These are phyloP conservation scores for Kernera saxatilis DNA, from an alignment of 345 rosid genomes.

Conservation along the genomic window DNA sequence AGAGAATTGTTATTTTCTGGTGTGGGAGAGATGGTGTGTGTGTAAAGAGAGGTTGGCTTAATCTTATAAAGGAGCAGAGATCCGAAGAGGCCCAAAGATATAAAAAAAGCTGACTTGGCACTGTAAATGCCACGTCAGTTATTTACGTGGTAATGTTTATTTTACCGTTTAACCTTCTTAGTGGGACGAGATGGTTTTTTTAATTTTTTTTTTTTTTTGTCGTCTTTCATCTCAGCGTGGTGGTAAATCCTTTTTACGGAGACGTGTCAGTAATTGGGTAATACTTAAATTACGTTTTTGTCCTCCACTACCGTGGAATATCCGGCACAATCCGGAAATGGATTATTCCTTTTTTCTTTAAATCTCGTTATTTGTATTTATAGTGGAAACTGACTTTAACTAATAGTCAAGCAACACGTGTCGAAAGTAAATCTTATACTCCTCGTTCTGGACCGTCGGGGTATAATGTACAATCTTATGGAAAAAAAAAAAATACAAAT, in stretches of 20 bases:
- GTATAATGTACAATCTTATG: background rate
- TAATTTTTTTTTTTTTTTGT: background rate
- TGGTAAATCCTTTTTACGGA: constrained; percentile 29
- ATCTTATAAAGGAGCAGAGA: constrained; percentile 36
- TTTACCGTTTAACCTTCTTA: constrained; percentile 9
- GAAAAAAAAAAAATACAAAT: background rate
- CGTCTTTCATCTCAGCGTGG: constrained; percentile 15
- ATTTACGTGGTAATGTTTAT: background rate
- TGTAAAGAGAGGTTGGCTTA: constrained; percentile 19
- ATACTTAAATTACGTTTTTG: background rate
- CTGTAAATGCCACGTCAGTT: constrained; percentile 18
- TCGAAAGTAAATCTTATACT: background rate
- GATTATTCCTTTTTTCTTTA: background rate
- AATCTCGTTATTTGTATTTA: background rate
- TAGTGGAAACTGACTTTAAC: constrained; percentile 2
- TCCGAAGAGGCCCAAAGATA: constrained; percentile 10
- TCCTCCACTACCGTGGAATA: constrained; percentile 29
- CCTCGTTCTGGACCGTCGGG: background rate
- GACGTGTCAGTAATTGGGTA: constrained; percentile 30
- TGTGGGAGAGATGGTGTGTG: constrained; percentile 27
- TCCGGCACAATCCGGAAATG: constrained; percentile 16
- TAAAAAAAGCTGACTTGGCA: constrained; percentile 42
- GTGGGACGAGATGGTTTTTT: constrained; percentile 6
- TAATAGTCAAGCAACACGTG: background rate
- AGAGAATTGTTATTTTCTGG: background rate